Evolutionary conservation across 371 early-diverging fungal genomes (phyloP).

Genomic region (Mucor mucedo): DNA sequence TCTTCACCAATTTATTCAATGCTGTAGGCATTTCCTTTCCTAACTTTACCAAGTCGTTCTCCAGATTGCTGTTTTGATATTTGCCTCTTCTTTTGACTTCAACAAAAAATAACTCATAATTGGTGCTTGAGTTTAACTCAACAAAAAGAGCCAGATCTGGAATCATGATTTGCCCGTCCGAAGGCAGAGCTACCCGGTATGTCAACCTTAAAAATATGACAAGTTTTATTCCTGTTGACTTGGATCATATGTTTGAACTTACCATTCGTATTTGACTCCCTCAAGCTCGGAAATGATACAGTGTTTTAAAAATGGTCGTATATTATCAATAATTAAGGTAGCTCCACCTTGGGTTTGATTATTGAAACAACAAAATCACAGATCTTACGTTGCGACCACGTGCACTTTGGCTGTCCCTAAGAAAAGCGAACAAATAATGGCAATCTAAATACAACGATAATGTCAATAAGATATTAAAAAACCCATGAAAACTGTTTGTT

Average conservation of each 20-base stretch:
- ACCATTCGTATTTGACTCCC: constrained; percentile 12
- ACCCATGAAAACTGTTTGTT: neutral
- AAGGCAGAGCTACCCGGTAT: constrained; percentile 7
- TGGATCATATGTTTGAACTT: constrained; percentile 5
- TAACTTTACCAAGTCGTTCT: constrained; percentile 20
- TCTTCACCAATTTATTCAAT: constrained; percentile 24
- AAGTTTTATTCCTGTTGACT: constrained; percentile 1
- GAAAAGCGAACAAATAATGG: constrained; percentile 15
- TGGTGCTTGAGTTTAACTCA: constrained; percentile 17
- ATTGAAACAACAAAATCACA: too few species aligned
- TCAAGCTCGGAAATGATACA: constrained; percentile 9
- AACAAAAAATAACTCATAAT: constrained; percentile 27
- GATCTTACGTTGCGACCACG: too few species aligned
- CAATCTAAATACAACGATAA: constrained; percentile 14
- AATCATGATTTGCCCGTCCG: constrained; percentile 17
- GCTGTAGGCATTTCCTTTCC: constrained; percentile 26
- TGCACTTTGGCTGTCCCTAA: too few species aligned
- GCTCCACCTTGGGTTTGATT: too few species aligned
- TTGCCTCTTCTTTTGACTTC: constrained; percentile 31
- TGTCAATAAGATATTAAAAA: constrained; percentile 13
- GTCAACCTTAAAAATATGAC: constrained; percentile 16
- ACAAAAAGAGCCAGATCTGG: constrained; percentile 24
- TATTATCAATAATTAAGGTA: constrained; percentile 14
- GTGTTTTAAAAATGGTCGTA: constrained; percentile 7
- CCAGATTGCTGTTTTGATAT: constrained; percentile 15